Percentiles rank a stretch among this genome's conserved stretches.
Conservation (phyloP, 139 green algal genomes). For the Coelastrella sp. region DNA sequence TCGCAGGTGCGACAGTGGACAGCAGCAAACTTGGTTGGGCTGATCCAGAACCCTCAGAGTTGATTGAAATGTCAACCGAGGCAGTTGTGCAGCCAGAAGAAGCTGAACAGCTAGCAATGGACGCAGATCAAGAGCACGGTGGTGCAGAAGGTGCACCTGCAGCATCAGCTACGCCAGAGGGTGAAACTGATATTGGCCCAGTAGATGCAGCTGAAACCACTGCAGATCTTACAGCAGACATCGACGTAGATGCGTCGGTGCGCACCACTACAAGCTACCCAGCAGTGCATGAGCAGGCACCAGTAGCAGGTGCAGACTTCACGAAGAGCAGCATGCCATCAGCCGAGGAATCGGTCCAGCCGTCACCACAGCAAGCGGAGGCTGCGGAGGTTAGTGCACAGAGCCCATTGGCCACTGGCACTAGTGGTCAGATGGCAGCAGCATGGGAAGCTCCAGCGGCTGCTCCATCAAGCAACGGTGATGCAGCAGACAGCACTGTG, state of each 20-base stretch:
- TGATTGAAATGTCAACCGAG: background rate
- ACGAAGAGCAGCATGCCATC: background rate
- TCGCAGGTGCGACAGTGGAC: background rate
- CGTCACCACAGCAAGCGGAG: background rate
- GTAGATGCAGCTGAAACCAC: background rate
- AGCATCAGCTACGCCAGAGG: background rate
- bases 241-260: background rate
- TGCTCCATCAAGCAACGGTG: background rate
- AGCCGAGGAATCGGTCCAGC: background rate
- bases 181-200: background rate
- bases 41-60: background rate
- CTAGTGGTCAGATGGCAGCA: background rate
- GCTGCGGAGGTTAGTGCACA: background rate
- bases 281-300: background rate
- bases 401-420: background rate
- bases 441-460: background rate
- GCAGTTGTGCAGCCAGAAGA: background rate
- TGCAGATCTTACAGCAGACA: background rate
- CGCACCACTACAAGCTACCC: background rate
- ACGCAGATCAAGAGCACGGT: no score
- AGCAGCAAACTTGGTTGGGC: background rate
- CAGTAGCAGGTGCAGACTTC: background rate
- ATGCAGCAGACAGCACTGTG: background rate
- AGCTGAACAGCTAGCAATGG: background rate
- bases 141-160: background rate